Conservation (phyloP, 352 stramenopile species). For the Phytophthora melonis region DNA sequence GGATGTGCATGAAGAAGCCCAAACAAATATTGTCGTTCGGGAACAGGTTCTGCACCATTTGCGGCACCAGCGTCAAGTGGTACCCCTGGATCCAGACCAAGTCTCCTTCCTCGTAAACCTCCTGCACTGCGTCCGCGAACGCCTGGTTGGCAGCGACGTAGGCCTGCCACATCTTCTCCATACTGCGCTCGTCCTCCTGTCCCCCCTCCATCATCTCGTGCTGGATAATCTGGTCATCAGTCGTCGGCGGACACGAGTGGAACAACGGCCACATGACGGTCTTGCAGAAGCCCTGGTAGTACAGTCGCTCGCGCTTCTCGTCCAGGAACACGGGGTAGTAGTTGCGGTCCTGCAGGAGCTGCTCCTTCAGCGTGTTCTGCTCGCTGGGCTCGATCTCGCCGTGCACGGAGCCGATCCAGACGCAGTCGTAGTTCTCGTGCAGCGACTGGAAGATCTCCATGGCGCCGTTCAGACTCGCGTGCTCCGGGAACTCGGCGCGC, state of each 20-base stretch:
- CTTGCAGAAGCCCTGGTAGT: slow-evolving; percentile 93
- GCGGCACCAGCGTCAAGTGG: slow-evolving; percentile 89
- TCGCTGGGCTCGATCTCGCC: slow-evolving; percentile 84
- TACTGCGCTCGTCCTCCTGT: slow-evolving; percentile 66
- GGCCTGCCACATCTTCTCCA: slow-evolving; percentile 89
- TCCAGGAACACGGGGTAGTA: slow-evolving; percentile 93
- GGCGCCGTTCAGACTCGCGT: slow-evolving; percentile 73
- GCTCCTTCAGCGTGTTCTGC: slow-evolving; percentile 83
- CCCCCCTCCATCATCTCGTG: slow-evolving; percentile 63
- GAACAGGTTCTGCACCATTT: slow-evolving; percentile 91
- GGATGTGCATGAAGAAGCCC: slow-evolving; percentile 92
- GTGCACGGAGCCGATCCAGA: slow-evolving; percentile 87
- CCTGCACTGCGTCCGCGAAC: slow-evolving; percentile 88
- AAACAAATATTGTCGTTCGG: slow-evolving; percentile 92
- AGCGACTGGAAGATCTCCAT: slow-evolving; percentile 84
- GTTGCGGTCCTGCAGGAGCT: slow-evolving; percentile 91
- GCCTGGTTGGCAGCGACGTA: slow-evolving; percentile 90
- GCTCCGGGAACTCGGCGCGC: slow-evolving; percentile 82
- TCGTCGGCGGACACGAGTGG: slow-evolving; percentile 86
- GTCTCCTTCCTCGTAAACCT: slow-evolving; percentile 91
- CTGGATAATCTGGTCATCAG: slow-evolving; percentile 75
- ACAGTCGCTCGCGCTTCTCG: slow-evolving; percentile 84
- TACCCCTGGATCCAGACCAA: slow-evolving; percentile 93
- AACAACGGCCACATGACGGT: slow-evolving; percentile 93
- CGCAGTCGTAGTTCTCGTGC: slow-evolving; percentile 84